A percentile compares a stretch with the other conserved stretches of the same genome.
Evolutionary conservation across 1,139 yeast genomes (phyloP).

Genomic region (Yamadazyma epiphylla): DNA sequence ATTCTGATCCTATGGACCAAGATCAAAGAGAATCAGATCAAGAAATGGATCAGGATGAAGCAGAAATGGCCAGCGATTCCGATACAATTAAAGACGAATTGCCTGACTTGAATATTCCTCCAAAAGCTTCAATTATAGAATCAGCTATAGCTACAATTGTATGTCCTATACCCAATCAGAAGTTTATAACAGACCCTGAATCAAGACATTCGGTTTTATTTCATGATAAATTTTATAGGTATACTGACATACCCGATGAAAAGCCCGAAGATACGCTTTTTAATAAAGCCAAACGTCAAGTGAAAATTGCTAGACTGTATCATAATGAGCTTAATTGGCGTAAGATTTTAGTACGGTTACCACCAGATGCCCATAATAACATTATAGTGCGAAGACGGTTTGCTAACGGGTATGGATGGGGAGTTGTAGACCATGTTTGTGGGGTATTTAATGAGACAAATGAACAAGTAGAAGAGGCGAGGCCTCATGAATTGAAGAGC

Average conservation of each 20-base stretch:
- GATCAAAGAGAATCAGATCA: conserved; percentile 11
- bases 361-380: conserved; percentile 95
- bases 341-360: conserved; percentile 78
- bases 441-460: conserved; percentile 13
- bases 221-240: conserved; percentile 77
- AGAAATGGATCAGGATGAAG: conserved; percentile 13
- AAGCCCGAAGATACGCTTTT: conserved; percentile 9
- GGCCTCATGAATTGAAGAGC: conserved; percentile 7
- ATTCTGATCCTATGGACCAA: conserved; percentile 7
- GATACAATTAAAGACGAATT: conserved; percentile 7
- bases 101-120: conserved; percentile 29
- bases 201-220: conserved; percentile 56
- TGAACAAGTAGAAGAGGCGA: conserved; percentile 1
- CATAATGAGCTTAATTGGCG: conserved; percentile 81
- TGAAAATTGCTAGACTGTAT: conserved; percentile 81
- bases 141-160: conserved; percentile 39
- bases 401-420: conserved; percentile 96
- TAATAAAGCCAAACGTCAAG: conserved; percentile 51
- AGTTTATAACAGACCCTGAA: conserved; percentile 32
- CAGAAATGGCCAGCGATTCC: conserved; percentile 10
- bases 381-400: conserved; percentile 84
- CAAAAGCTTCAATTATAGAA: conserved; percentile 43
- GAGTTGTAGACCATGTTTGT: conserved; percentile 58
- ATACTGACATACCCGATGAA: conserved; percentile 55
- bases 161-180: conserved; percentile 40